Evolutionary conservation across 2,329 filamentous ascomycete species (phyloP).

Genomic region (Beauveria varroae): DNA sequence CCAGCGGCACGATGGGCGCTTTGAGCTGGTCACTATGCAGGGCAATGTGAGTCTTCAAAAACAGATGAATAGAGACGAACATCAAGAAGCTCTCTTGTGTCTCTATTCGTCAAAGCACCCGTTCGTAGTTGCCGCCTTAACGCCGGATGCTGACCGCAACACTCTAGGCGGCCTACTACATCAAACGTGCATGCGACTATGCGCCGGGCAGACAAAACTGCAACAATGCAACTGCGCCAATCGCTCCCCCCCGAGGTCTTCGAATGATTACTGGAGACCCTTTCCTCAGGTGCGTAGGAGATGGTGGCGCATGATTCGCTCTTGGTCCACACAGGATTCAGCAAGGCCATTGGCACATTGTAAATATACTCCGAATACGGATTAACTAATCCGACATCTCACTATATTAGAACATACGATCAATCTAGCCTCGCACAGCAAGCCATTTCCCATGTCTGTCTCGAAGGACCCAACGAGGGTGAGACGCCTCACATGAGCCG

Average conservation of each 20-base stretch:
- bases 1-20: conserved; percentile 47
- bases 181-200: conserved; percentile 21
- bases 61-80: too few species aligned
- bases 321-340: background rate
- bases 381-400: too few species aligned
- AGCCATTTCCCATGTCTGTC: conserved; percentile 50
- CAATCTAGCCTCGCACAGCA: conserved; percentile 35
- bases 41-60: conserved; percentile 17
- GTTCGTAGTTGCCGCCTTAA: background rate
- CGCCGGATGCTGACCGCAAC: background rate
- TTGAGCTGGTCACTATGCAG: conserved; percentile 31
- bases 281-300: conserved; percentile 28
- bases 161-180: conserved; percentile 21
- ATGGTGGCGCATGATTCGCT: background rate
- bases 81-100: too few species aligned
- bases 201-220: conserved; percentile 19
- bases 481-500: conserved; percentile 45
- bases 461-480: conserved; percentile 30
- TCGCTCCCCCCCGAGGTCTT: conserved; percentile 54
- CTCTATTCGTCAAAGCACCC: too few species aligned
- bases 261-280: conserved; percentile 59
- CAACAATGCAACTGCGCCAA: conserved; percentile 23
- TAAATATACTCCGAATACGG: too few species aligned
- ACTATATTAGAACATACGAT: conserved; percentile 32
- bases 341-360: too few species aligned